phyloP scores from a whole-genome alignment of 805 yeast genomes.

The Kazachstania taianensis region DNA sequence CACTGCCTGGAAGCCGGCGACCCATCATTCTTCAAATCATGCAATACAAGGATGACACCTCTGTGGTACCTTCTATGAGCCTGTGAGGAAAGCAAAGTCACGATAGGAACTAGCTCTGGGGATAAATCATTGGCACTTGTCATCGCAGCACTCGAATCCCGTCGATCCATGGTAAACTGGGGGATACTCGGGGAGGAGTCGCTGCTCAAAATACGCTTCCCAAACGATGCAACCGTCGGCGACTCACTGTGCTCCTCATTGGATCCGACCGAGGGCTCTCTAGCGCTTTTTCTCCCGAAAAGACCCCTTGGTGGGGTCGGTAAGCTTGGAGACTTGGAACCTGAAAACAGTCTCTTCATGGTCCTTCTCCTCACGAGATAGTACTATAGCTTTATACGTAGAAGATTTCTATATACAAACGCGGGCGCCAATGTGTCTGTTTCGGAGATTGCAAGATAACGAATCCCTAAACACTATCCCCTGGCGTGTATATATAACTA shows the following conservation, averaged over 20 bases:
- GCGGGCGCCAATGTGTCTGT: no score
- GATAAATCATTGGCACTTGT: constrained; percentile 13
- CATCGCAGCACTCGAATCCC: background rate
- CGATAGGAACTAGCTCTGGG: constrained; percentile 51
- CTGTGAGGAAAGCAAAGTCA: constrained; percentile 64
- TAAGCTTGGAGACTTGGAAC: constrained; percentile 9
- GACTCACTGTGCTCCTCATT: background rate
- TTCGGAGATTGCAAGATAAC: no score
- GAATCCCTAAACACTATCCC: no score
- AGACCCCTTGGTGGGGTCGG: background rate
- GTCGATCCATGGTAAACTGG: constrained; percentile 1
- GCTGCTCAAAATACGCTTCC: constrained; percentile 5
- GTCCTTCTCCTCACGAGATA: no score
- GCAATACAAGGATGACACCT: constrained; percentile 63
- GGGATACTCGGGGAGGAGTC: constrained; percentile 8
- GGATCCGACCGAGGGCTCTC: background rate
- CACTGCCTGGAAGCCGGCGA: constrained; percentile 74
- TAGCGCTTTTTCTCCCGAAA: background rate
- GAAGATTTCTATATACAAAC: no score
- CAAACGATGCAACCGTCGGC: constrained; percentile 2
- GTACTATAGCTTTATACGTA: no score
- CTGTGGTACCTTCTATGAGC: constrained; percentile 64
- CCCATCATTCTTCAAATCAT: constrained; percentile 76
- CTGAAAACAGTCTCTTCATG: constrained; percentile 25
- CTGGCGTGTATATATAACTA: no score